Evolutionary conservation across 2,329 filamentous ascomycete species (phyloP), one percentile per base, ranked within the genome.

Genomic region (Aspergillus ibericus): DNA sequence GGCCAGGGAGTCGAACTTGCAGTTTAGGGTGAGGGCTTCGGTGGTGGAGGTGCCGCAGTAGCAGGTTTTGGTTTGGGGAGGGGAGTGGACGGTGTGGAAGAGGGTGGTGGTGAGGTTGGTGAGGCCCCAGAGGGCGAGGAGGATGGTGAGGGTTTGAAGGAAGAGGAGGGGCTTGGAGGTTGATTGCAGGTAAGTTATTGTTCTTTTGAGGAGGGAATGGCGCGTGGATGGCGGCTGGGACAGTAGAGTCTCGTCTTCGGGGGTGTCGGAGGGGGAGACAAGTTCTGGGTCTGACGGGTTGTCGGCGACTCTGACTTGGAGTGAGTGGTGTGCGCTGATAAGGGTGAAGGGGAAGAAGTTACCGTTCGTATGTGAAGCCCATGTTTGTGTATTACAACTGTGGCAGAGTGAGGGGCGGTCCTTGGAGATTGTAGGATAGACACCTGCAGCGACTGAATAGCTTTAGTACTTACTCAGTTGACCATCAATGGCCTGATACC

Each of bases 1-100:
- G 0, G 72, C 64, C 13, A 77, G 62, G 5, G 69, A 63, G 56
- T 76, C 75, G 62, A 71, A 78, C 25, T 64, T 63, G 64, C 75
- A 77, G 16, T 63, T 59, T 4, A 68, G 55, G 1, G 64, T 7
- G 3, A 58, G 35, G 0, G 75, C 74, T 59, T 76, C 67, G 2
- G 50, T 48, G 6, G 67, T 61, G 3, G 69, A 66, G 12, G 63
- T 62, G 35, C 74, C 74, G 64, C 74, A 77, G 62, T 69, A 58
- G 55, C 73, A 76, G 48, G 61, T 16, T 2, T n/a, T 29, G 0
- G 22, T 20, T 8, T 5, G 18, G 16, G 10, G 36, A 12, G n/a
- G 38, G 38, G 16, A 4, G 12, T 9, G 9, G 38, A 15, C 18
- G 18, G 18, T 13, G 38, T 13, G 38, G 5, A 22, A 12, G 18